These are phyloP conservation scores for Hemileccinum hortonii DNA, from an alignment of 1,284 basidiomycete species.

Conservation along the genomic window DNA sequence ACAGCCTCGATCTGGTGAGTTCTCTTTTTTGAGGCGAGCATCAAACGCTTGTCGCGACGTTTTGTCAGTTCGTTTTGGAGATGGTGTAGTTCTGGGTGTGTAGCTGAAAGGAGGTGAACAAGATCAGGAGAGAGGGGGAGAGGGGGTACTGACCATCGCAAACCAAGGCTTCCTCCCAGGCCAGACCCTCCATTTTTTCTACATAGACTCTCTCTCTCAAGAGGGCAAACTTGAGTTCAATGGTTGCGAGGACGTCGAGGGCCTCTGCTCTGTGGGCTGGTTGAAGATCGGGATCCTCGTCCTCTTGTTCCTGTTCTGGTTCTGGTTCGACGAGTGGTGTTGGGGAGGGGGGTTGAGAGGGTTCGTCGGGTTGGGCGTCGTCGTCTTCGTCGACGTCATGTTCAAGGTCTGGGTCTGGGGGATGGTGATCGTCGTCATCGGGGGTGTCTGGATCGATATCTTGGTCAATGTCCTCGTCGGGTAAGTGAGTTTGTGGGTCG, in stretches of 20 bases:
- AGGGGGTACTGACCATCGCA: constrained; percentile 50
- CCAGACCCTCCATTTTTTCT: constrained; percentile 78
- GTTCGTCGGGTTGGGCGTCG: constrained; percentile 31
- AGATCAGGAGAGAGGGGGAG: constrained; percentile 5
- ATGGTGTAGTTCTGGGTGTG: constrained; percentile 81
- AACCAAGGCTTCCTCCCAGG: constrained; percentile 74
- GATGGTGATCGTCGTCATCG: constrained; percentile 24
- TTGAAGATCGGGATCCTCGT: constrained; percentile 62
- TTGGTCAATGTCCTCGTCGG: constrained; percentile 28
- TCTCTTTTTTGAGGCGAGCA: constrained; percentile 68
- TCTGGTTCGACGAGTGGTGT: constrained; percentile 25
- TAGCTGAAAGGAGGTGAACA: constrained; percentile 43
- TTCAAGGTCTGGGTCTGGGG: constrained; percentile 34
- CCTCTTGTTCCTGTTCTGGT: constrained; percentile 26
- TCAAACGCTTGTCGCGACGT: constrained; percentile 70
- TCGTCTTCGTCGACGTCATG: constrained; percentile 40
- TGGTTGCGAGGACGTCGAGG: constrained; percentile 70
- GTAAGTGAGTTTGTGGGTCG: constrained; percentile 4
- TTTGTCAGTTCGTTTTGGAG: constrained; percentile 72
- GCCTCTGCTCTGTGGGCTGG: constrained; percentile 78
- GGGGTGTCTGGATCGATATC: constrained; percentile 25
- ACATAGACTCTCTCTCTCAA: constrained; percentile 73
- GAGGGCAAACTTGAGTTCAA: constrained; percentile 77
- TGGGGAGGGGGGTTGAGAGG: constrained; percentile 24
- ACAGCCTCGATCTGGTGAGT: constrained; percentile 61